Base-by-base conservation (phyloP, 306 rosid species). In the Rosa rugosa region DNA sequence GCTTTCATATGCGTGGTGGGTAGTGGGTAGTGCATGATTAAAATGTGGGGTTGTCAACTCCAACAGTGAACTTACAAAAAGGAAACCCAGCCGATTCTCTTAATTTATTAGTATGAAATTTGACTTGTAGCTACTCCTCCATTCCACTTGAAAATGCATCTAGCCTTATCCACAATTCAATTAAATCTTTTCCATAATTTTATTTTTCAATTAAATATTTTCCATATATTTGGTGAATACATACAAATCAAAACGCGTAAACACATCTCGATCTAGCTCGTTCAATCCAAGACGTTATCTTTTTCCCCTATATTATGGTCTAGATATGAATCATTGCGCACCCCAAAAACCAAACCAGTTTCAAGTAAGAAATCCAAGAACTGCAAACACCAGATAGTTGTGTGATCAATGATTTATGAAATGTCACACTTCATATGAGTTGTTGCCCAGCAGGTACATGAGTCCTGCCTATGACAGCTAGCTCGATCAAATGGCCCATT, bases 391-490 rank as follows among this genome's bases (percentile, higher is more conserved):
- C 18, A 31, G 4, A 63, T 31, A 69, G 31, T 23, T 47, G 27
- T 44, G 73, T 60, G 66, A 23, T 22, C 23, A 49, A 76, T 76
- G 41, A 76, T 31, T 22, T 7, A 18, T 51, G 68, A 76, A 69
- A 60, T 41, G 68, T 62, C 77, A 60, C 54, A 40, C 59, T 76
- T 57, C 78, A 74, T 69, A 53, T 41, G 85, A 75, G 67, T 76
- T 77, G 75, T 59, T 71, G 77, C 73, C 66, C 71, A 13, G 75
- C 75, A 38, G 76, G 56, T 67, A 34, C 46, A 63, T 76, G 80
- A 82, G 18, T 73, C 47, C 16, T 83, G 78, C 73, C 17, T 60
- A 84, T 36, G 75, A 76, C 51, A 79, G 64, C 65, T 76, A 79
- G 64, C 65, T 76, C 59, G n/a, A 60, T 60, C 36, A 49, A 72